A percentile compares a stretch with the other conserved stretches of the same genome.
Evolutionary conservation across 1,284 basidiomycete genomes (phyloP).

Genomic region (Rhodotorula sp.): DNA sequence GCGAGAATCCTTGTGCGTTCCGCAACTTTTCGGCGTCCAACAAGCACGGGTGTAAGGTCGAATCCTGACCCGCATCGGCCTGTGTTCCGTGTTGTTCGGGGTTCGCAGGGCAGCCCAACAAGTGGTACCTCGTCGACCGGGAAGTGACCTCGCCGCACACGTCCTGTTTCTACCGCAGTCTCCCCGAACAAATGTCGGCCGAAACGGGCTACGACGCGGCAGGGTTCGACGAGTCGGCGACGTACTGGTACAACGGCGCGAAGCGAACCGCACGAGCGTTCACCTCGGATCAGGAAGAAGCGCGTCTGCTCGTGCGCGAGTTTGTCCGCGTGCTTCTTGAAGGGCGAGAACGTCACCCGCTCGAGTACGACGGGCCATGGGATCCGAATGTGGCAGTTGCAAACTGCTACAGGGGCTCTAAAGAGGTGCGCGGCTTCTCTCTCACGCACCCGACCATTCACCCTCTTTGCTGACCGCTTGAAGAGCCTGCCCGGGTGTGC

Average conservation of each 20-base stretch:
- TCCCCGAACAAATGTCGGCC: slow-evolving; percentile 49
- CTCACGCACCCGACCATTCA: no score
- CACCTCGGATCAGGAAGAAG: slow-evolving; percentile 70
- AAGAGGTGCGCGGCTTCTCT: slow-evolving; percentile 54
- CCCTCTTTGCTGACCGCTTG: background rate
- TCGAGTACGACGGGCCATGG: slow-evolving; percentile 74
- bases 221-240: slow-evolving; percentile 32
- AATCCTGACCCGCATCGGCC: no score
- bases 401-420: slow-evolving; percentile 81
- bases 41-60: no score
- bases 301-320: slow-evolving; percentile 70
- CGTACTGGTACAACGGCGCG: slow-evolving; percentile 73
- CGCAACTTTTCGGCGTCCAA: no score
- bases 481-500: no score
- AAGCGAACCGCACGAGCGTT: slow-evolving; percentile 63
- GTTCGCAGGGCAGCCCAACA: slow-evolving; percentile 62
- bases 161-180: slow-evolving; percentile 71
- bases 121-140: slow-evolving; percentile 79
- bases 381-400: slow-evolving; percentile 85
- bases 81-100: no score
- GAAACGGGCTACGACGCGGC: slow-evolving; percentile 54
- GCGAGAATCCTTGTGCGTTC: slow-evolving; percentile 9
- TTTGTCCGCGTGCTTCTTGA: slow-evolving; percentile 72
- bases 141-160: slow-evolving; percentile 78
- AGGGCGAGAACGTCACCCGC: slow-evolving; percentile 61